Evolutionary conservation across 768 basidiomycete genomes (phyloP), one percentile per base, ranked within the genome.

Genomic region (Leccinum uliginosum): DNA sequence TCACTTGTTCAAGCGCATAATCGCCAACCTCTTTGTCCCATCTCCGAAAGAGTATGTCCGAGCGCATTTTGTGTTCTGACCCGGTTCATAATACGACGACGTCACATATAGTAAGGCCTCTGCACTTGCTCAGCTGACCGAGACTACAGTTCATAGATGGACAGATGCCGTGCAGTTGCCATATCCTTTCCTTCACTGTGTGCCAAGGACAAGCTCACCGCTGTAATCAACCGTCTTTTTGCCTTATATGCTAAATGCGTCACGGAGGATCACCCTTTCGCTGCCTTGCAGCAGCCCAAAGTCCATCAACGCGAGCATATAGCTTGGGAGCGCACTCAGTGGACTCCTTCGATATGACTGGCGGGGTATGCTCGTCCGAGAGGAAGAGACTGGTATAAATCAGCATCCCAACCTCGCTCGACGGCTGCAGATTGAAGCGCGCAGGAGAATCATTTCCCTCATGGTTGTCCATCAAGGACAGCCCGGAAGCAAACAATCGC

Each of bases 221-320:
- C 74, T 8, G 79, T 80, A 12, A 80, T 89, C 32, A 70, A 76
- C 24, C 75, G 75, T 7, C 80, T 98, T 15, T 70, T 89, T 24
- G 78, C 83, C 17, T 71, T 95, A 15, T 98, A 97, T 69, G 80
- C 93, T 23, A 87, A 89, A 63, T 93, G 96, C 60, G 89, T 95
- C 27, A 86, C 90, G 78, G 77, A 17, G 2, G 89, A 86, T 9
- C 89, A 98, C 71, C 65, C 74, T 21, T 71, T 76, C 2, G 68
- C 81, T n/a, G 96, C 95, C 0, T 80, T 83, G 44, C 85, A 90
- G 61, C 91, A 96, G 68, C 82, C 98, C 46, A 84, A 85, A 59
- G 78, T 93, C 15, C 85, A 94, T 68, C 86, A 95, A 55, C 85
- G 92, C 19, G 94, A 98, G 72, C 89, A 93, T 67, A 89, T 98